Conservation (phyloP, 2,329 filamentous ascomycete species). For the Lecanicillium sp. region DNA sequence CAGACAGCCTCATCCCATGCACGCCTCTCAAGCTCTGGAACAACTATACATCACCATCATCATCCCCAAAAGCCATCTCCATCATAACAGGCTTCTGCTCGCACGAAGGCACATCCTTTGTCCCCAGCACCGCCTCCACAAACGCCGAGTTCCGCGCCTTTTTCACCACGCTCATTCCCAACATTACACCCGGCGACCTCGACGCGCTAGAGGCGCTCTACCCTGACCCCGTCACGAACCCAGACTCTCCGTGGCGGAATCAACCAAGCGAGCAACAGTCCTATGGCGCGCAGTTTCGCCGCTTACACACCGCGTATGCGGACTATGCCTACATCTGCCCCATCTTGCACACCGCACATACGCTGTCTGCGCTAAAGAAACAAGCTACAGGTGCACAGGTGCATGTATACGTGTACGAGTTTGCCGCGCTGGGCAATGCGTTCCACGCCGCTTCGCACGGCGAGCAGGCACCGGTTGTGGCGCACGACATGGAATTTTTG, state of each 20-base stretch:
- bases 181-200: constrained; percentile 43
- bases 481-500: constrained; percentile 31
- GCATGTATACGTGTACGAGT: constrained; percentile 49
- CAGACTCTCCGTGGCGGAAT: constrained; percentile 29
- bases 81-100: constrained; percentile 64
- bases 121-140: constrained; percentile 39
- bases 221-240: constrained; percentile 42
- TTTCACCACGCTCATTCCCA: constrained; percentile 53
- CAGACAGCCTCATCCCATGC: constrained; percentile 43
- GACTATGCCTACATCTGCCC: constrained; percentile 59
- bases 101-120: constrained; percentile 60
- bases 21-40: constrained; percentile 53
- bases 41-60: constrained; percentile 22
- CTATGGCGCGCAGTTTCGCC: constrained; percentile 46
- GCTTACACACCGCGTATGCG: constrained; percentile 52
- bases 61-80: constrained; percentile 25
- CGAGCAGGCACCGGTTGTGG: constrained; percentile 34
- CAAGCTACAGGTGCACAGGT: too few species aligned
- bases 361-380: constrained; percentile 18
- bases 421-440: constrained; percentile 35
- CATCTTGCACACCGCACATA: constrained; percentile 50
- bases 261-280: constrained; percentile 19
- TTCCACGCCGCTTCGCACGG: constrained; percentile 37
- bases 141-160: constrained; percentile 49
- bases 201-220: constrained; percentile 50